Evolutionary conservation across 2,329 filamentous ascomycete species (phyloP), one percentile per base, ranked within the genome.

Genomic region (Exophiala spinifera): DNA sequence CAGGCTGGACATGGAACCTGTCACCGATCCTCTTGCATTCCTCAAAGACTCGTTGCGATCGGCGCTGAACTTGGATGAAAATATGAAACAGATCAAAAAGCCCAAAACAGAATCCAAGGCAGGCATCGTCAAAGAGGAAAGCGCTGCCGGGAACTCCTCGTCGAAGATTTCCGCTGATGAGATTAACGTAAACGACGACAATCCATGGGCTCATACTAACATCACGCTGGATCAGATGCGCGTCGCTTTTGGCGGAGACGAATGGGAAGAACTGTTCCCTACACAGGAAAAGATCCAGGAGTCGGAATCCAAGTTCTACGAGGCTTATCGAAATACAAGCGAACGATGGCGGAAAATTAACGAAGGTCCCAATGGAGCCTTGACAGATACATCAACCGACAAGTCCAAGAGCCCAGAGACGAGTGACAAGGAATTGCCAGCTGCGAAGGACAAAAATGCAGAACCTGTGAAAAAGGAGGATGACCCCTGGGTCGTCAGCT

Each of bases 21-120:
- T 84, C 34, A 78, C 75, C 4, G 74, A 85, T 64, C 77, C 80
- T 28, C 68, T 84, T 25, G 72, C 76, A n/a, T 86, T 77, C 64
- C 75, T 79, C 21, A 61, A 84, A 5, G 76, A 80, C 5, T 78
- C 75, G 39, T 72, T 81, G 57, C 74, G 74, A 13, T 73, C 73
- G 13, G 75, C 69, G 13, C 63, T 76, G 11, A 71, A 72, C 36
- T 67, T 83, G n/a, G 76, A 81, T 45, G 67, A 76, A 49, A 74
- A 79, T 46, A 71, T 72, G 46, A 74, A 73, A 20, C 60, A 60
- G 19, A 56, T 61, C 60, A 70, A 67, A 31, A 74, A 74, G 53
- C 63, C 54, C 3, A 65, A 63, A 45, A 57, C 64, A 1, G 58
- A 55, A 3, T 56, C 28, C 19, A 54, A 55, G 19, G 19, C 46